phyloP scores from a whole-genome alignment of 176 grass and related monocot species.

The Hyparrhenia diplandra region DNA sequence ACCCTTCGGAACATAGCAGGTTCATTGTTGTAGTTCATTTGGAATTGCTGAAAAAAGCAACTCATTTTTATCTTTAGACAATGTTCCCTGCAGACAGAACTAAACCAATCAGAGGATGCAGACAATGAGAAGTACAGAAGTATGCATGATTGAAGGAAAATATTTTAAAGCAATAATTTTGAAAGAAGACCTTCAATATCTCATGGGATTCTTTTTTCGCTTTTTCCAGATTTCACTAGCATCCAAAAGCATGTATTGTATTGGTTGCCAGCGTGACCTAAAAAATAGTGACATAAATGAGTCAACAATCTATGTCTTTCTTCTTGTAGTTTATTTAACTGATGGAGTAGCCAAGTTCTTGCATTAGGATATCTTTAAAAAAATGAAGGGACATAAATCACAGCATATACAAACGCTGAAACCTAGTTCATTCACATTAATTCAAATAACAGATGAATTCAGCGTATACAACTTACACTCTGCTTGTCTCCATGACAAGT shows the following conservation, averaged over 20 bases:
- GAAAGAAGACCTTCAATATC: conserved; percentile 59
- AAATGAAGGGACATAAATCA: neutral
- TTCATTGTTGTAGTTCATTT: conserved; percentile 78
- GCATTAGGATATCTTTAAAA: conserved; percentile 6
- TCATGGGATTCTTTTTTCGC: conserved; percentile 63
- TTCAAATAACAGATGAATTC: neutral
- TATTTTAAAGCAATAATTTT: conserved; percentile 9
- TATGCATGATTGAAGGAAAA: neutral
- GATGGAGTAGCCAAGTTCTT: neutral
- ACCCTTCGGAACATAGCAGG: conserved; percentile 69
- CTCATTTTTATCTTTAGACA: conserved; percentile 88
- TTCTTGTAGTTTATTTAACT: neutral
- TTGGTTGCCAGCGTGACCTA: conserved; percentile 80
- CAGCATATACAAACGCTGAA: neutral
- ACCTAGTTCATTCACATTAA: neutral
- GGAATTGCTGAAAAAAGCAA: conserved; percentile 84
- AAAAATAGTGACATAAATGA: conserved; percentile 21
- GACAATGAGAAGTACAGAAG: conserved; percentile 10
- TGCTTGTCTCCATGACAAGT: conserved; percentile 74
- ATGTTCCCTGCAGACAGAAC: conserved; percentile 52
- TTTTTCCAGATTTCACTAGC: conserved; percentile 83
- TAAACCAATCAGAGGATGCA: neutral
- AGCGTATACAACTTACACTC: conserved; percentile 64
- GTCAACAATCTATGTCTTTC: neutral
- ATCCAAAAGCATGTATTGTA: conserved; percentile 88